Conservation (phyloP, 177 flowering plant genomes). For the Tripterygium wilfordii region DNA sequence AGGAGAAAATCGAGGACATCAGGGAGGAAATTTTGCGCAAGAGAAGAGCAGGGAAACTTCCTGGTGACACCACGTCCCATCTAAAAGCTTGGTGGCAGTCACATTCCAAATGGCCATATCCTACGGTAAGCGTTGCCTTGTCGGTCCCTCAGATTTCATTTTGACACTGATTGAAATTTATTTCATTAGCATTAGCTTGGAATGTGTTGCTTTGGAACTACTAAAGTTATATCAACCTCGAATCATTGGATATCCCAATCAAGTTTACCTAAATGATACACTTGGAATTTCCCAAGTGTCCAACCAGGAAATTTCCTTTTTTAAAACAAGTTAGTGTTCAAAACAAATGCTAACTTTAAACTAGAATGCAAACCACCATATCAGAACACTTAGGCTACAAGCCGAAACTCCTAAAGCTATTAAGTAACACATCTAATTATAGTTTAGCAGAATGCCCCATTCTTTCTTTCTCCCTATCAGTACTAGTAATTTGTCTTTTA, state of each 20-base stretch:
- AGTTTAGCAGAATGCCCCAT: too few species aligned
- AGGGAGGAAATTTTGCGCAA: conserved; percentile 77
- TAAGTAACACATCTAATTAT: too few species aligned
- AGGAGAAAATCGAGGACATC: conserved; percentile 69
- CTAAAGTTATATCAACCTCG: neutral
- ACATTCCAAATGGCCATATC: conserved; percentile 85
- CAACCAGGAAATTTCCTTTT: neutral
- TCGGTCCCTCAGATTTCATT: neutral
- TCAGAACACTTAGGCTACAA: too few species aligned
- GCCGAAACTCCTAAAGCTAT: too few species aligned
- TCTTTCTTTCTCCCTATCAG: too few species aligned
- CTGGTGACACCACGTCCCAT: conserved; percentile 77
- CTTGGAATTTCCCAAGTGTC: neutral
- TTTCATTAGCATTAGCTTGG: neutral
- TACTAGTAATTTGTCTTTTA: too few species aligned
- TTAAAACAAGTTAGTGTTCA: too few species aligned
- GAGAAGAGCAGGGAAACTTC: conserved; percentile 78
- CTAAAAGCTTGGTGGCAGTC: conserved; percentile 81
- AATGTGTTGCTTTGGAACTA: neutral
- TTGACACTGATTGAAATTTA: neutral
- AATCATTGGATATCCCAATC: neutral
- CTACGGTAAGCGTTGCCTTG: conserved; percentile 43
- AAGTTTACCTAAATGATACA: too few species aligned
- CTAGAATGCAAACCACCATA: too few species aligned
- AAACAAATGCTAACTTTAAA: too few species aligned